A percentile compares a stretch with the other conserved stretches of the same genome.
Conservation (phyloP, 2,329 filamentous ascomycete genomes). For the Fonsecaea nubica region DNA sequence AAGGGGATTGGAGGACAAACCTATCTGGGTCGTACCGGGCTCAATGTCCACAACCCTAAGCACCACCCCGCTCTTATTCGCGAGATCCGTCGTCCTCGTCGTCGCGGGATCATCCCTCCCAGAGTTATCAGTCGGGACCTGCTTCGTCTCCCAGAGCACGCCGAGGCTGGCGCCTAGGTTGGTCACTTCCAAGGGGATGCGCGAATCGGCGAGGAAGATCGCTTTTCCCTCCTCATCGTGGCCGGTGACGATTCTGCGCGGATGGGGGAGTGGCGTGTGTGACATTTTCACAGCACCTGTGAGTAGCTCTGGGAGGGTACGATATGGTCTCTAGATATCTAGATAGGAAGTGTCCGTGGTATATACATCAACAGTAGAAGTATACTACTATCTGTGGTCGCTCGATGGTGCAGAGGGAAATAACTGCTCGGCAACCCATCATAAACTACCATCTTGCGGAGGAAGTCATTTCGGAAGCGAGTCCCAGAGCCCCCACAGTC, state of each 20-base stretch:
- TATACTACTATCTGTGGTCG: no score
- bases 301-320: no score
- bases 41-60: constrained; percentile 37
- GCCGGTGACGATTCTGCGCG: constrained; percentile 40
- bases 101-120: constrained; percentile 33
- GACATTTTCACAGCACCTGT: neutral
- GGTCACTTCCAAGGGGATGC: constrained; percentile 31
- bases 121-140: constrained; percentile 32
- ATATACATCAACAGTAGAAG: no score
- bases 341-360: no score
- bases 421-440: no score
- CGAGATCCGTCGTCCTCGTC: constrained; percentile 31
- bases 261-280: constrained; percentile 14
- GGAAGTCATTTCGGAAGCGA: no score
- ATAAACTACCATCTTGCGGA: no score
- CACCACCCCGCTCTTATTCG: constrained; percentile 28
- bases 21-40: constrained; percentile 18
- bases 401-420: no score
- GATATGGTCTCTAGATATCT: no score
- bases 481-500: no score
- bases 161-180: constrained; percentile 31
- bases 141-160: constrained; percentile 34
- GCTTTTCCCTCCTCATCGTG: constrained; percentile 37
- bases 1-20: neutral
- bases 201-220: constrained; percentile 38